phyloP scores from a whole-genome alignment of 768 basidiomycete genomes.

The Mycena floridula region DNA sequence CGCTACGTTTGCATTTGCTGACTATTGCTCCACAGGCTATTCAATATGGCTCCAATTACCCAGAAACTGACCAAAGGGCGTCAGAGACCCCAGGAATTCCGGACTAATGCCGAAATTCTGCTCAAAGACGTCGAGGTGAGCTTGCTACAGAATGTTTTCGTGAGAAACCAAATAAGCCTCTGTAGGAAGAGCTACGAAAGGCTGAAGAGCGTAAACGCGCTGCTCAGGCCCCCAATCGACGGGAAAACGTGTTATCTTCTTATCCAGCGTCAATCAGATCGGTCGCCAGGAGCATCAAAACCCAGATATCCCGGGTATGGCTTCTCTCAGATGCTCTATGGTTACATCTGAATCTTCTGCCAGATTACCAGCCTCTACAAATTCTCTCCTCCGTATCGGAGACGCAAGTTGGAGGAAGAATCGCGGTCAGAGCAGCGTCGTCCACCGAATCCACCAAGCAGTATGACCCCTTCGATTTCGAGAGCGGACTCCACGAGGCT shows the following conservation, averaged over 20 bases:
- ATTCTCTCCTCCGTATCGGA: neutral
- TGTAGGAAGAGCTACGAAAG: neutral
- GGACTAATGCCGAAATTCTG: constrained; percentile 5
- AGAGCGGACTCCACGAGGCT: too few species aligned
- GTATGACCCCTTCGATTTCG: too few species aligned
- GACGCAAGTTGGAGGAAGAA: neutral
- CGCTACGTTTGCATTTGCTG: neutral
- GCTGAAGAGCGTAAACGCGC: neutral
- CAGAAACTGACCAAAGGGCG: constrained; percentile 11
- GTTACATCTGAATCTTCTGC: neutral
- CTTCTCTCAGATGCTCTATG: neutral
- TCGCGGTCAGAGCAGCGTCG: too few species aligned
- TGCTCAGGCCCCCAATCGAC: neutral
- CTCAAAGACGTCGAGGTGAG: constrained; percentile 9
- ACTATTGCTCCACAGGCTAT: constrained; percentile 2
- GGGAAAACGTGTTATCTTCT: neutral
- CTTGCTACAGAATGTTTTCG: neutral
- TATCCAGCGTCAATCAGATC: constrained; percentile 1
- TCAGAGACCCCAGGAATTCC: constrained; percentile 9
- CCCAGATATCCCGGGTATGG: neutral
- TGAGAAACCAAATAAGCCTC: neutral
- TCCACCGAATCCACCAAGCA: too few species aligned
- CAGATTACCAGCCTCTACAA: neutral
- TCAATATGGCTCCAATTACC: constrained; percentile 9
- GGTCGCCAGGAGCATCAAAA: neutral